phyloP scores from a whole-genome alignment of 2,329 filamentous ascomycete genomes.

The Paraphoma sp. region DNA sequence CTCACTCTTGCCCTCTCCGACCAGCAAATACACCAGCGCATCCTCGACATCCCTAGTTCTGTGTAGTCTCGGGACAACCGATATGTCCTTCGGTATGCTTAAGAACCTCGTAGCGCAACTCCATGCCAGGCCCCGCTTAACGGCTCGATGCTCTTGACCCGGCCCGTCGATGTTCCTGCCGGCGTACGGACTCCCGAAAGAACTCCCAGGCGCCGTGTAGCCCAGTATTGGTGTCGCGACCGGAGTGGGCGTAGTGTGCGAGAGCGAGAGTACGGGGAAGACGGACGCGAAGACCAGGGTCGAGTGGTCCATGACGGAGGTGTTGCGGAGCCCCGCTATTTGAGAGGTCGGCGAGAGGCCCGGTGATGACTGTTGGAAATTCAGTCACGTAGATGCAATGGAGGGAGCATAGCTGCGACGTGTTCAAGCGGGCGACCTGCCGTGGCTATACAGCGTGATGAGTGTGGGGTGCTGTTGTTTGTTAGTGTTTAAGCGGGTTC shows the following conservation, averaged over 20 bases:
- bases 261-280: constrained; percentile 51
- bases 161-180: constrained; percentile 39
- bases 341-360: constrained; percentile 6
- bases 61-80: constrained; percentile 22
- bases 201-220: constrained; percentile 45
- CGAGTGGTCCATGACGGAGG: constrained; percentile 42
- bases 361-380: neutral
- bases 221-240: constrained; percentile 53
- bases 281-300: constrained; percentile 52
- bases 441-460: neutral
- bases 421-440: neutral
- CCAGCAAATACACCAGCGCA: constrained; percentile 43
- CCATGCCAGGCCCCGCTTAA: constrained; percentile 52
- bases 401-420: neutral
- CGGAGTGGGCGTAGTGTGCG: constrained; percentile 53
- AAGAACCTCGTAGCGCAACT: constrained; percentile 55
- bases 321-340: constrained; percentile 25
- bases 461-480: neutral
- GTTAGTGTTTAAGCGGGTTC: constrained; percentile 1
- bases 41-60: constrained; percentile 43
- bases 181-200: constrained; percentile 49
- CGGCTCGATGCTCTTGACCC: constrained; percentile 42
- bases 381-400: neutral
- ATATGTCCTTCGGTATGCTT: constrained; percentile 38
- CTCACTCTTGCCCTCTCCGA: constrained; percentile 39